Base-by-base conservation (phyloP, 2,329 filamentous ascomycete genomes). In the Hypoxylon sp. region DNA sequence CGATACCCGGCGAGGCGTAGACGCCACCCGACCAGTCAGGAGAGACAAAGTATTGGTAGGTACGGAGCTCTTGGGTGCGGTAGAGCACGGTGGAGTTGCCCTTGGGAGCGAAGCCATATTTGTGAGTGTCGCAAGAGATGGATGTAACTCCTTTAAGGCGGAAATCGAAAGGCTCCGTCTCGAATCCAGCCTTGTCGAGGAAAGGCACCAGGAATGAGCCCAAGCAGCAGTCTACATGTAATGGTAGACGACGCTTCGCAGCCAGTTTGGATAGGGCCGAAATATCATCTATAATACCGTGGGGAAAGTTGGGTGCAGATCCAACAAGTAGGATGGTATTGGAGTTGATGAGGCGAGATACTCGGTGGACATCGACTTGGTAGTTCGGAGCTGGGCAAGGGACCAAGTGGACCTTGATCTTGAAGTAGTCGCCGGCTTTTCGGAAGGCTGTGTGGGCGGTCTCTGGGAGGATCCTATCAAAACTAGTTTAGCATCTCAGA, bases 31-130 rank as follows among this genome's bases (percentile, higher is more conserved):
- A 90, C 96, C 96, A 99, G 81, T 97, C 93, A 5, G 96, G 92
- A 33, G 91, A 93, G 78, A 99, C 91, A 81, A 97, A 99, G 86
- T 99, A 99, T 81, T 99, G 96, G 81, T 97, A 95, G 63, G 90
- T 89, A 74, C 96, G 90, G 72, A 97, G 88, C 51, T 88, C 83
- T 35, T 90, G 87, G 50, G 90, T 92, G 74, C 96, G 93, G 86
- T 99, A 99, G 46, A 99, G 86, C 13, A 97, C 87, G 1, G 94
- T 96, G 58, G 92, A 96, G 86, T 97, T 99, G 73, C 96, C 96
- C 84, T 99, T 99, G 59, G 96, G 96, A 0, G 96, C 96, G 78
- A 99, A 99, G 39, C 96, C 96, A 79, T 99, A 99, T 81, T 99
- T 99, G 87, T 99, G 96, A 2, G 96, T 99, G 80, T 99, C 96